Conservation (phyloP, 129 eudicot genomes). For the Pseudognaphalium luteoalbum region DNA sequence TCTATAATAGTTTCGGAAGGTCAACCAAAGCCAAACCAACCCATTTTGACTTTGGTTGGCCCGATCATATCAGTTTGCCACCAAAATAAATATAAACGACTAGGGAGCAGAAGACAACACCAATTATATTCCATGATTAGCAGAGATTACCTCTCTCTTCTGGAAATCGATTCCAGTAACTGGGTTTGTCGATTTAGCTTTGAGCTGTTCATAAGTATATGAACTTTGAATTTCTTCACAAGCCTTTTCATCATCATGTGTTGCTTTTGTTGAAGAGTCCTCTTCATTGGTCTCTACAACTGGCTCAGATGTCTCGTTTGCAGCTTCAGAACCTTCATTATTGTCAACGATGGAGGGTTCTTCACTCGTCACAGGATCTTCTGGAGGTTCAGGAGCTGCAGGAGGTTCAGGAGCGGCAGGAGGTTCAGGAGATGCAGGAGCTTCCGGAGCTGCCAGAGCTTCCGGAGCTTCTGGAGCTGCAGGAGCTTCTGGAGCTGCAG, state of each 20-base stretch:
- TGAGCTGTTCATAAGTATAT: constrained; percentile 66
- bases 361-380: constrained; percentile 17
- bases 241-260: constrained; percentile 47
- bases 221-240: constrained; percentile 52
- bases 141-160: constrained; percentile 70
- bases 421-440: not conserved
- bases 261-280: constrained; percentile 43
- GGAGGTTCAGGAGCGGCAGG: too few relatives aligned
- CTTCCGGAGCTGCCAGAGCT: not conserved
- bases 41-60: not conserved
- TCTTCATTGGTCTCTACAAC: constrained; percentile 45
- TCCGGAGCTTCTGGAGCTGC: constrained; percentile 15
- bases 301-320: constrained; percentile 36
- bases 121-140: not conserved
- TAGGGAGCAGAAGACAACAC: not conserved
- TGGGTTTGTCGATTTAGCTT: constrained; percentile 67
- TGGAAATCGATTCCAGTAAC: constrained; percentile 80
- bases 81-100: not conserved
- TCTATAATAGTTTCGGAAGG: not conserved
- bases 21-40: not conserved
- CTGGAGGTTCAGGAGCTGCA: not conserved
- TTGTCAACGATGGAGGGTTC: constrained; percentile 26
- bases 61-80: too few relatives aligned
- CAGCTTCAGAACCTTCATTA: constrained; percentile 27
- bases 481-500: not conserved